A percentile compares a stretch with the other conserved stretches of the same genome.
These are phyloP conservation scores for Heracleum sosnowskyi DNA, from an alignment of 129 eudicot species.

Conservation along the genomic window DNA sequence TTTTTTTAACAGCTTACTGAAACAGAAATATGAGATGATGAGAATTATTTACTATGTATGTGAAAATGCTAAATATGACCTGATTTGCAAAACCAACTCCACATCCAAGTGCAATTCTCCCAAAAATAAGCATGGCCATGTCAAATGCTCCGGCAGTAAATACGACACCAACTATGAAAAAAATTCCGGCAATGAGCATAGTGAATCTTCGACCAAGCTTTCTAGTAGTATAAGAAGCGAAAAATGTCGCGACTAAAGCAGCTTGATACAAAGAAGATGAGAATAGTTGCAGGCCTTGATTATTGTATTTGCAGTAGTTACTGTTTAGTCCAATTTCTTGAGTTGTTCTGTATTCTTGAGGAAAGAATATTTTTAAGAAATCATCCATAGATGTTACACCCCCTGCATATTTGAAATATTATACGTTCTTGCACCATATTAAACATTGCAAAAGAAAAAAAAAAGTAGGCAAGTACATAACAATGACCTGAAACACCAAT, in stretches of 20 bases:
- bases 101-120: constrained; percentile 88
- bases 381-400: constrained; percentile 80
- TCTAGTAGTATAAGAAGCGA: constrained; percentile 81
- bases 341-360: constrained; percentile 44
- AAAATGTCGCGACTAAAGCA: constrained; percentile 72
- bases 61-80: constrained; percentile 21
- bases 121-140: constrained; percentile 76
- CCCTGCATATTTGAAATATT: constrained; percentile 26
- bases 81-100: constrained; percentile 98
- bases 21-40: no score
- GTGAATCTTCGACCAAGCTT: constrained; percentile 54
- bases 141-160: constrained; percentile 69
- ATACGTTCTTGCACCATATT: not conserved
- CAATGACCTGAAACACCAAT: constrained; percentile 79
- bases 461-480: not conserved
- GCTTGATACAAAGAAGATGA: constrained; percentile 86
- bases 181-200: constrained; percentile 75
- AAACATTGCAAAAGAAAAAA: no score
- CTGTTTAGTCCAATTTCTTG: constrained; percentile 5
- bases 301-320: constrained; percentile 76
- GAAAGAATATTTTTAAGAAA: constrained; percentile 72
- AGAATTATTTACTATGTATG: no score
- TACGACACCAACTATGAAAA: constrained; percentile 62
- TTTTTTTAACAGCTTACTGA: no score
- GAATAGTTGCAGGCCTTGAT: constrained; percentile 74